phyloP scores from a whole-genome alignment of 2,329 filamentous ascomycete genomes.

The Hypoxylon rubiginosum region DNA sequence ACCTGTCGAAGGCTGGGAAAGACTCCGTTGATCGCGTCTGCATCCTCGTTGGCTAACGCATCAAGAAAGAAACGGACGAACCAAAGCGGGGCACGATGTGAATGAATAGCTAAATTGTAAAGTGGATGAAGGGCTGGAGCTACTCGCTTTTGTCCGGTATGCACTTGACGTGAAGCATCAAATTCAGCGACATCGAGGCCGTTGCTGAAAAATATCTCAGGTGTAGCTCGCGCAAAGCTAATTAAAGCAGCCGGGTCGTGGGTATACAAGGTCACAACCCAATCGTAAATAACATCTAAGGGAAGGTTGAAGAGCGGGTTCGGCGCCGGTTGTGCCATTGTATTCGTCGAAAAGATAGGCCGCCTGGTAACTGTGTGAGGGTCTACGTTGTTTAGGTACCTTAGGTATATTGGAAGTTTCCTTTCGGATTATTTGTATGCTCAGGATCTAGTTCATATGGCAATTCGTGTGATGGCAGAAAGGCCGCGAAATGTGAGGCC shows the following conservation, averaged over 20 bases:
- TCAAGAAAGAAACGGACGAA: not conserved
- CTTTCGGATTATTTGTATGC: too few relatives aligned
- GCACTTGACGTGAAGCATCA: not conserved
- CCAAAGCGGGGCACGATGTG: not conserved
- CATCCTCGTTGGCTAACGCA: not conserved
- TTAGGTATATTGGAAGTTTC: not conserved
- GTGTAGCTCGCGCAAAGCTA: not conserved
- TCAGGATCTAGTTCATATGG: too few relatives aligned
- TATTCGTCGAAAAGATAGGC: not conserved
- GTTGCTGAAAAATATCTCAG: not conserved
- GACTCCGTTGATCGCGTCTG: not conserved
- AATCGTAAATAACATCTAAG: not conserved
- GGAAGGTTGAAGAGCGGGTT: not conserved
- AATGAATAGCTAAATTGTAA: not conserved
- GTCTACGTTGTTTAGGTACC: not conserved
- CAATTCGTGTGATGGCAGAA: too few relatives aligned
- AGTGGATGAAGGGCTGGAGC: not conserved
- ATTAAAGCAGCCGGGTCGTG: not conserved
- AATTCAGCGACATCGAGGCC: not conserved
- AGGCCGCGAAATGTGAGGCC: too few relatives aligned
- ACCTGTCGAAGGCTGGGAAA: not conserved
- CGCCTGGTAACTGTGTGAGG: not conserved
- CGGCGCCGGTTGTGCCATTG: not conserved
- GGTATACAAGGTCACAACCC: not conserved
- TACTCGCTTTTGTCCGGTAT: not conserved